phyloP scores from a whole-genome alignment of 2,329 filamentous ascomycete species.

The Colletotrichum gigasporum region DNA sequence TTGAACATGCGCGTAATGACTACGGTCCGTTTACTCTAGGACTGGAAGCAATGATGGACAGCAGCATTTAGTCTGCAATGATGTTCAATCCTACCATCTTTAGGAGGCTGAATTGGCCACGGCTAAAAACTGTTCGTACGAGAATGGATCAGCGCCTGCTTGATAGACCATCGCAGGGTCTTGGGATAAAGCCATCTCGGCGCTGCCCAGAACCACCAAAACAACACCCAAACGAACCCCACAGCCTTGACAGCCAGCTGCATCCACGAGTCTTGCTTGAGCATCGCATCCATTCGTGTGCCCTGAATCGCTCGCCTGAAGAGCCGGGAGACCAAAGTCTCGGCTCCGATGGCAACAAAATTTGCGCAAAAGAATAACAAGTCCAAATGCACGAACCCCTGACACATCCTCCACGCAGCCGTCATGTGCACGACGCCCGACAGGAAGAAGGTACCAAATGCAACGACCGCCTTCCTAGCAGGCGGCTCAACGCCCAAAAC shows the following conservation, averaged over 20 bases:
- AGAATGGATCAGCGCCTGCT: background rate
- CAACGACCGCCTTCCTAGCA: background rate
- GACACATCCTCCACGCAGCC: conserved; percentile 2
- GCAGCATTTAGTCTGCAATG: no score
- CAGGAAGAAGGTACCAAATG: conserved; percentile 27
- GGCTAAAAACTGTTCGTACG: background rate
- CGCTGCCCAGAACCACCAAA: background rate
- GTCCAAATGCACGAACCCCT: background rate
- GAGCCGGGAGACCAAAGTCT: background rate
- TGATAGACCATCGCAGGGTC: background rate
- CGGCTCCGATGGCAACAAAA: background rate
- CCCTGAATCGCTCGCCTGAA: background rate
- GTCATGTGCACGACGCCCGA: conserved; percentile 57
- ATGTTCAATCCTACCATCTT: no score
- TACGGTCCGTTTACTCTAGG: no score
- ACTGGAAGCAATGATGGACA: no score
- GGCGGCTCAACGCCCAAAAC: background rate
- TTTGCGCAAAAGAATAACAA: background rate
- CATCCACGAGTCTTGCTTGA: background rate
- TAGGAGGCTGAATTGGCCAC: no score
- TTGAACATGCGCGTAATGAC: no score
- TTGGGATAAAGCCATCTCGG: conserved; percentile 10
- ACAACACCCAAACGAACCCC: background rate
- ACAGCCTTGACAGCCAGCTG: background rate
- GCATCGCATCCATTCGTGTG: background rate